phyloP scores from a whole-genome alignment of 2,329 filamentous ascomycete genomes.

The Xylaria sp. region DNA sequence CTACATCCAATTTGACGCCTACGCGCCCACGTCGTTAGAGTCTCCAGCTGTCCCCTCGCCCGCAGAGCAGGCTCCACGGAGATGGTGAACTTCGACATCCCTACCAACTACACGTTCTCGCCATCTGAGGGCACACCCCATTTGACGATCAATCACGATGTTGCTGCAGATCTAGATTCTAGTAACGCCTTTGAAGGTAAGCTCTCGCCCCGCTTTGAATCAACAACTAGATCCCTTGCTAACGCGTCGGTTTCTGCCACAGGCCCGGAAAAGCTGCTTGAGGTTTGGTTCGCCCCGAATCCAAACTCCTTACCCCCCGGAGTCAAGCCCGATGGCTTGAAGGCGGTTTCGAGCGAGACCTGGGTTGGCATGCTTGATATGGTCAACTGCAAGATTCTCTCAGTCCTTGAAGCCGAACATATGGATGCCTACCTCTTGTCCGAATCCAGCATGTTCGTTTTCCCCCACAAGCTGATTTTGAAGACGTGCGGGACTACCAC shows the following conservation, averaged over 20 bases:
- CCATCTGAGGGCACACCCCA: constrained; percentile 86
- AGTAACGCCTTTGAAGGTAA: constrained; percentile 94
- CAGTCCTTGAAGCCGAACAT: constrained; percentile 90
- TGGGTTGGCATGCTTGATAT: constrained; percentile 98
- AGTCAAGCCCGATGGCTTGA: constrained; percentile 80
- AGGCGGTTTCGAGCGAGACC: constrained; percentile 81
- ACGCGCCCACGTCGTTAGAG: constrained; percentile 30
- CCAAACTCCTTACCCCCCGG: constrained; percentile 76
- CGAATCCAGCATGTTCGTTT: constrained; percentile 99
- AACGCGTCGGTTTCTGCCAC: constrained; percentile 31
- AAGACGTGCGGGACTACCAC: constrained; percentile 99
- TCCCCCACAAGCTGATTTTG: constrained; percentile 98
- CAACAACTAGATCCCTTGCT: not conserved
- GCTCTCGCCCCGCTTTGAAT: constrained; percentile 29
- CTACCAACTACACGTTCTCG: constrained; percentile 84
- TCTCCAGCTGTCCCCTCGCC: constrained; percentile 25
- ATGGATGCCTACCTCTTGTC: constrained; percentile 97
- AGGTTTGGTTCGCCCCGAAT: constrained; percentile 96
- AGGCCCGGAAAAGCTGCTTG: constrained; percentile 96
- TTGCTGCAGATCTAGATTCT: constrained; percentile 91
- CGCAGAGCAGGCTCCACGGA: constrained; percentile 57
- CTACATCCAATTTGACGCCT: constrained; percentile 37
- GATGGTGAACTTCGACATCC: constrained; percentile 87
- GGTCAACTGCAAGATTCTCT: constrained; percentile 98
- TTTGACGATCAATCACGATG: constrained; percentile 96